Evolutionary conservation across 805 yeast species (phyloP), one percentile per base, ranked within the genome.

Genomic region (Starmera amethionina): DNA sequence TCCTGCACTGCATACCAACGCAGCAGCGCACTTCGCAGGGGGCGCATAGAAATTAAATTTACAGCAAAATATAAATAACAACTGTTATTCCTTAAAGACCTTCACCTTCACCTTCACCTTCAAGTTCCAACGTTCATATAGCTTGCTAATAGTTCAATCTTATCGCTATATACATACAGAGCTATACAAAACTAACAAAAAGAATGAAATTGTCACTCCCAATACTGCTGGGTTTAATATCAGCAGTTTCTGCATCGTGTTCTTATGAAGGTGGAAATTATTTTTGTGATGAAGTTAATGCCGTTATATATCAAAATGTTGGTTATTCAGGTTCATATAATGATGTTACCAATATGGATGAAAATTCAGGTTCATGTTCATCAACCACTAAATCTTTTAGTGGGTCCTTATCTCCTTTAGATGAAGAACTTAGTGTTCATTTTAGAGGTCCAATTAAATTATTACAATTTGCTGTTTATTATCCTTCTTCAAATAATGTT

Each of bases 391-490:
- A 54, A 32, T 55, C 79, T 8, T 82, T 87, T 70, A 68, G 79
- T 13, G 96, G 96, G 41, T 54, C 75, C 43, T 63, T 85, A 61
- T 64, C 89, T 41, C 96, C 96, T 32, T 69, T 87, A 46, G 82
- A 85, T 62, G 93, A 86, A 68, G 95, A 87, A 63, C 66, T 87
- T 46, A 79, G 94, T 30, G 79, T 87, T 44, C 95, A 87, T 63
- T 82, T 86, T 71, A 81, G 96, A 70, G 96, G 96, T 53, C 96
- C 96, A 31, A 56, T 87, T 51, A 72, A 75, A 58, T 75, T 87
- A 58, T 65, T 70, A 56, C 86, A 86, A 65, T 87, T 93, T 58
- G 97, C 89, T 62, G 96, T 86, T 41, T 93, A 89, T 72, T 79
- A 80, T 55, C 89, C 86, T 47, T 57, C 70, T n/a, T 46, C 64